A percentile compares a stretch with the other conserved stretches of the same genome.
phyloP scores from a whole-genome alignment of 192 early-diverging fungal genomes.

The Entomortierella beljakovae region DNA sequence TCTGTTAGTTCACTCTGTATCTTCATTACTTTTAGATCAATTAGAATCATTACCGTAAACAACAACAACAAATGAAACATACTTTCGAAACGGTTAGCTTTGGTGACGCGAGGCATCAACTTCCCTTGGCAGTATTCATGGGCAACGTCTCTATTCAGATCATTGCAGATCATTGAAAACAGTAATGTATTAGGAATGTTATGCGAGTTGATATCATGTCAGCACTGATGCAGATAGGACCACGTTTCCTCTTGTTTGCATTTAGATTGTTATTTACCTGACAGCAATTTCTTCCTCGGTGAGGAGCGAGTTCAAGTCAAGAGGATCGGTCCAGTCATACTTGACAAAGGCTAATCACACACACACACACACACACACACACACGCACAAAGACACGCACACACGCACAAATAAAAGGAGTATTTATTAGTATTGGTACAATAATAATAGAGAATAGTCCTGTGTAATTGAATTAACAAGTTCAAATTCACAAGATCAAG shows the following conservation, averaged over 20 bases:
- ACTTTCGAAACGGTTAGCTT: conserved; percentile 91
- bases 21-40: no score
- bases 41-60: no score
- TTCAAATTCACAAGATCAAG: no score
- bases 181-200: no score
- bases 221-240: background rate
- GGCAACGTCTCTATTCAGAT: conserved; percentile 77
- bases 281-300: conserved; percentile 91
- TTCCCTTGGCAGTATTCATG: conserved; percentile 89
- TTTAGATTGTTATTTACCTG: conserved; percentile 44
- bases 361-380: no score
- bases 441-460: no score
- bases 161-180: background rate
- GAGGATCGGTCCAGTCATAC: conserved; percentile 88
- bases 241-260: background rate
- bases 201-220: no score
- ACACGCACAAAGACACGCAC: no score
- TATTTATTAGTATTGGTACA: no score
- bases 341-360: conserved; percentile 59
- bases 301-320: conserved; percentile 84
- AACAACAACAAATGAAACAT: conserved; percentile 39
- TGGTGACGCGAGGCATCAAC: conserved; percentile 85
- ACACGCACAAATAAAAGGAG: no score
- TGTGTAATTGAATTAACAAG: no score
- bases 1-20: no score